Evolutionary conservation across 768 basidiomycete genomes (phyloP), one percentile per base, ranked within the genome.

Genomic region (Amyloporia xantha): DNA sequence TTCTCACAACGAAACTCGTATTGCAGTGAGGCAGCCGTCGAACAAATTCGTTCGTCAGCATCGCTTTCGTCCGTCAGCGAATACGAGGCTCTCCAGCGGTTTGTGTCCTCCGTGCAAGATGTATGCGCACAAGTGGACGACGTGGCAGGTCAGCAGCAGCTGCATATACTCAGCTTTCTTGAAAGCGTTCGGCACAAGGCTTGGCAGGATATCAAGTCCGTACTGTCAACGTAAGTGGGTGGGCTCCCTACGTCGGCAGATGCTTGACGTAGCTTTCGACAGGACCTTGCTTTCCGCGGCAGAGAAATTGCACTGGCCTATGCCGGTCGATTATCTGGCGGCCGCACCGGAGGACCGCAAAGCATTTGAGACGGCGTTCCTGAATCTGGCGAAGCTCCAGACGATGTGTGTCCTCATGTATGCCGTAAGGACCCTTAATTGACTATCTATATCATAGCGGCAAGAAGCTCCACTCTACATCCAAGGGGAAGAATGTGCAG

Each of bases 271-370:
- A 45, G 30, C 9, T 33, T 7, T 7, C 26, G 21, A 6, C 46
- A 95, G 93, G 17, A 64, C 72, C 4, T 70, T 98, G 20, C 66
- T 82, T 19, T 65, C 69, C 23, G 75, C 79, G 12, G 75, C 87
- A 1, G 92, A 94, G 64, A 73, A 71, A 40, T 65, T 98, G 21
- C 76, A 81, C n/a, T 98, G 95, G 95, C 95, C 95, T 2, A 72
- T 74, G 55, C 71, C 77, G 15, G 76, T 92, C 0, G 76, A 90
- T 55, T 91, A 88, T 58, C 61, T 70, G 19, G 53, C 74, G 0
- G 72, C 75, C 5, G 58, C 73, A 4, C 55, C 67, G 11, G 73
- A 78, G 21, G 72, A 81, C 42, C 73, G 84, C 45, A 70, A 70
- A 41, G 67, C 68, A 2, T 96, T 99, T 60, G 89, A 94, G 62